Base-by-base conservation (phyloP, 2,329 filamentous ascomycete genomes). In the Eutypa lata region DNA sequence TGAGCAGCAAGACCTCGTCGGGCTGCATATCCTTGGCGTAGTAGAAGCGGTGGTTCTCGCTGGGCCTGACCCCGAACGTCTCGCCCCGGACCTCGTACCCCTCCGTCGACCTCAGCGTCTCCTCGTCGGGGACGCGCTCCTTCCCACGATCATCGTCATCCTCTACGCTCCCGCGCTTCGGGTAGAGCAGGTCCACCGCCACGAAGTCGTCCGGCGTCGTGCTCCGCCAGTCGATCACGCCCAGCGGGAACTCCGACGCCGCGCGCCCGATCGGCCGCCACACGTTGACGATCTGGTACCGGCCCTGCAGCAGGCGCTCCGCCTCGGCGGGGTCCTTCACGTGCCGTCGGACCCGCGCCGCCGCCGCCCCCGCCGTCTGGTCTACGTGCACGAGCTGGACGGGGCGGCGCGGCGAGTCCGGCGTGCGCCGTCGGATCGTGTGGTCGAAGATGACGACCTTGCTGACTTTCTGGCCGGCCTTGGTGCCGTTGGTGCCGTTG, bases 301-400 rank as follows among this genome's bases (percentile, higher is more conserved):
- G 76, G 7, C 77, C 76, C 52, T 76, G 74, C 2, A 88, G 59
- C 10, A 88, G 69, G 50, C 76, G 73, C 26, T 85, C 81, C 0
- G 77, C 81, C 60, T 86, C 74, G 0, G 59, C 68, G 0, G 79
- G 73, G 0, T 38, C 35, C 35, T 6, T 14, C 35, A 87, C 58
- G 60, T 90, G 87, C 1, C 84, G 74, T 2, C 82, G 75, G 14
- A 89, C 85, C 13, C 87, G 79, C 1, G 69, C 76, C 54, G 78
- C 82, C 0, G 84, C 84, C 0, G 87, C 86, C 0, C 63, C 68
- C 0, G 85, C 81, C 0, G 87, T 89, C 69, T 90, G 87, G 63
- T 90, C 87, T 14, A 90, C 84, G 56, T 90, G 87, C 0, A 89
- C 84, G 59, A 83, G 81, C 65, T 87, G 82, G 0, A 90, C 86